Evolutionary conservation across 805 yeast genomes (phyloP), one percentile per base, ranked within the genome.

Genomic region (Blastobotrys attinorum): DNA sequence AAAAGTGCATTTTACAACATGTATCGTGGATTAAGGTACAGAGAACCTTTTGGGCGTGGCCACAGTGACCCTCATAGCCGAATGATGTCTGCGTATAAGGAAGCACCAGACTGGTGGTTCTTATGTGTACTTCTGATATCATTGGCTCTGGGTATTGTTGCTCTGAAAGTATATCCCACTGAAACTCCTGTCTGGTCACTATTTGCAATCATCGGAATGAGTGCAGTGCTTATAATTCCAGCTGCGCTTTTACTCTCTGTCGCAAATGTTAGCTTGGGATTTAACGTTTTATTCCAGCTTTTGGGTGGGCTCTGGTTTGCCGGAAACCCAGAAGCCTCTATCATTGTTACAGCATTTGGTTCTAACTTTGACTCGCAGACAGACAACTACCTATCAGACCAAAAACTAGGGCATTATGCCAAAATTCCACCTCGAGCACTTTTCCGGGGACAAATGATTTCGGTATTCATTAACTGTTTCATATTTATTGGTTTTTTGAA

Each of bases 271-370:
- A 55, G 70, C 1, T 68, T 80, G 48, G 80, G 80, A n/a, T 62
- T 80, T 49, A 77, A 76, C 54, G 83, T 79, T 2, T 61, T 81
- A 44, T 31, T 78, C 3, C 85, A 81, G 55, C 63, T 81, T 45
- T 67, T 81, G 42, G 74, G 77, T 35, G 86, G 86, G 1, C 78
- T 77, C 53, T 73, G 80, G 39, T 65, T 77, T 15, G 84, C 85
- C 3, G 83, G 79, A 2, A 66, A 69, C 65, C 78, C 77, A 21
- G 57, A 64, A 34, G 79, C 80, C 2, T 58, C 75, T 59, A 75
- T 82, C 69, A 70, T 73, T 45, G 65, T 77, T 59, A 79, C 77
- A 59, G 72, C 77, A 15, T 55, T 52, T 31, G 44, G 64, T 50
- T 46, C 43, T 32, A 52, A 50, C 68, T 50, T 78, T 48, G 81